Conservation (phyloP, 1,139 yeast genomes). For the Pichia sorboxylosa region DNA sequence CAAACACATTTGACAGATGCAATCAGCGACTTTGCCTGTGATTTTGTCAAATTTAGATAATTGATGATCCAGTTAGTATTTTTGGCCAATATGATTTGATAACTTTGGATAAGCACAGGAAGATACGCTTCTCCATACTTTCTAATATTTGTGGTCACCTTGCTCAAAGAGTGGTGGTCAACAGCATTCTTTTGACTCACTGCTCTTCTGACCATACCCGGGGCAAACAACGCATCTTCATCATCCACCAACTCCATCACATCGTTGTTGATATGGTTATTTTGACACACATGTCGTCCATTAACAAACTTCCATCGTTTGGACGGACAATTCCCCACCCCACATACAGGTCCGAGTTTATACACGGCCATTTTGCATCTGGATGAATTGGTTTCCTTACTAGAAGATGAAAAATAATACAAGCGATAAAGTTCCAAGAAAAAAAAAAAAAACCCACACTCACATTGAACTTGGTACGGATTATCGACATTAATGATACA, state of each 20-base stretch:
- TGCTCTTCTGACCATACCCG: constrained; percentile 36
- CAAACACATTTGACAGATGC: constrained; percentile 18
- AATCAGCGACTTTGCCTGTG: constrained; percentile 3
- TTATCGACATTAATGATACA: no score
- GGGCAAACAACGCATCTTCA: constrained; percentile 35
- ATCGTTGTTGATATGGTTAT: constrained; percentile 81
- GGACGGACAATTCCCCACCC: constrained; percentile 80
- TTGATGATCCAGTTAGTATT: constrained; percentile 8
- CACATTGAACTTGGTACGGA: no score
- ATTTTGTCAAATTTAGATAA: constrained; percentile 5
- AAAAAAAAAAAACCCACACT: no score
- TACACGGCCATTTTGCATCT: constrained; percentile 19
- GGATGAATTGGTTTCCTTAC: no score
- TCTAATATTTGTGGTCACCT: constrained; percentile 16
- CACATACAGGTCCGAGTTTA: constrained; percentile 70
- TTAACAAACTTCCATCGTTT: constrained; percentile 57
- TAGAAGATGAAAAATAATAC: no score
- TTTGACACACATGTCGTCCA: constrained; percentile 76
- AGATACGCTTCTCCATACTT: constrained; percentile 11
- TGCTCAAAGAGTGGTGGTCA: constrained; percentile 17
- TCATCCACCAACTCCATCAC: constrained; percentile 71
- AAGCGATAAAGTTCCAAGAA: no score
- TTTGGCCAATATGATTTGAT: constrained; percentile 13
- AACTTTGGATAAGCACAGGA: constrained; percentile 6
- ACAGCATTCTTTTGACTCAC: constrained; percentile 33